Base-by-base conservation (phyloP, 2,329 filamentous ascomycete species). In the Amphichorda felina region DNA sequence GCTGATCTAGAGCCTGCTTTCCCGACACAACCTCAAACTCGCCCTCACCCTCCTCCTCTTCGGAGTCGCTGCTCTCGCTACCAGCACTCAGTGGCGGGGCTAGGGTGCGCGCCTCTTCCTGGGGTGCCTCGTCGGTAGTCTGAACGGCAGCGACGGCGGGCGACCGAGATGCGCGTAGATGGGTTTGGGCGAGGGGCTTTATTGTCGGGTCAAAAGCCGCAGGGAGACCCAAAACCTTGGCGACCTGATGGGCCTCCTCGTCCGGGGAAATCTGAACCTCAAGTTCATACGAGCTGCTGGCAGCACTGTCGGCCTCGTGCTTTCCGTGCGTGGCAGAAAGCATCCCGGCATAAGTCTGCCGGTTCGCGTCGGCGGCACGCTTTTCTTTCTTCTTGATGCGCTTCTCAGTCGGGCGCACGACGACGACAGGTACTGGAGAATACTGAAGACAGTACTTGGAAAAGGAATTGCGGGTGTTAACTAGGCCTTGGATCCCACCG, bases 401-500 rank as follows among this genome's bases (percentile, higher is more conserved):
- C 61, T 93, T 93, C 41, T 83, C 82, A 22, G 81, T 82, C 25
- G 88, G 87, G 4, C 88, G 75, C 8, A 94, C 88, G 22, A 95
- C 88, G 21, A 94, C 88, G 7, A 94, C 88, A 1, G 88, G 88
- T 2, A 95, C 84, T 0, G 88, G 87, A 2, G 84, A 94, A 54
- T 94, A 88, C 53, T 95, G 88, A 10, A 94, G 69, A 50, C 88
- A 94, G 59, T 94, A 95, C 53, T 94, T 94, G 18, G 85, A 93
- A 30, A 94, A 88, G 0, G 83, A 91, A 43, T 86, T 91, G 30
- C 70, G 63, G 22, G 70, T 72, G 33, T 84, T 85, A 29, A 94
- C 72, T 21, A 94, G 66, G 33, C 85, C 84, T 53, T 94, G 87
- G 38, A 94, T 79, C 18, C 87, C 86, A 24, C 85, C 85, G 2